Percentiles rank a stretch among this genome's conserved stretches.
These are phyloP conservation scores for Chrysoporthe puriensis DNA, from an alignment of 2,329 filamentous ascomycete genomes.

Conservation along the genomic window DNA sequence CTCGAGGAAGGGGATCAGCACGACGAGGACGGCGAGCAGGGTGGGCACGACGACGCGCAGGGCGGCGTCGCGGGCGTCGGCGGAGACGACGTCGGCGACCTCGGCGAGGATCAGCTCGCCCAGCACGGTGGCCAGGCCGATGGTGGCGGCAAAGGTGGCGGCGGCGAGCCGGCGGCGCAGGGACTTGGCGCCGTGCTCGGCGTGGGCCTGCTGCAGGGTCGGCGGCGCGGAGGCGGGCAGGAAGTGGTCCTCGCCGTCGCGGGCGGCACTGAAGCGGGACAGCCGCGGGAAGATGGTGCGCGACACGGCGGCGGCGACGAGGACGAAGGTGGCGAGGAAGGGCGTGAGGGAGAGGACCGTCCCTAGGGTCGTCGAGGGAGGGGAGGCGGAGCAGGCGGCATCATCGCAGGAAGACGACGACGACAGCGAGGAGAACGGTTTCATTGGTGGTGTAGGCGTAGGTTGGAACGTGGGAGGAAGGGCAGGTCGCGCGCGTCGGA, in stretches of 20 bases:
- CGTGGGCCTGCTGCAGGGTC: slow-evolving; percentile 60
- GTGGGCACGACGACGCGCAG: slow-evolving; percentile 71
- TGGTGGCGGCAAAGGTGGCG: slow-evolving; percentile 73
- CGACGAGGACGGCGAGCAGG: slow-evolving; percentile 72
- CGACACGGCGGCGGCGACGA: slow-evolving; percentile 65
- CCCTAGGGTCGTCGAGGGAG: slow-evolving; percentile 48
- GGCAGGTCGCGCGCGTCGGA: too few species aligned
- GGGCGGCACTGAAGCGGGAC: slow-evolving; percentile 54
- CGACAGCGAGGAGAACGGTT: slow-evolving; percentile 32
- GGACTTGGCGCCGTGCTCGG: slow-evolving; percentile 59
- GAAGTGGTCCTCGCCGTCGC: slow-evolving; percentile 63
- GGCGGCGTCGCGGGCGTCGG: slow-evolving; percentile 67
- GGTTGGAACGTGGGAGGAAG: too few species aligned
- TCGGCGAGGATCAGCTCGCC: slow-evolving; percentile 83
- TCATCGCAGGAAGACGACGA: slow-evolving; percentile 50
- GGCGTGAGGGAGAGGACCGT: slow-evolving; percentile 66
- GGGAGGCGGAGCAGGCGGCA: slow-evolving; percentile 57
- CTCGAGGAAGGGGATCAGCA: slow-evolving; percentile 79
- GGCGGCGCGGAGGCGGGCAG: slow-evolving; percentile 66
- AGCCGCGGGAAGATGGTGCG: slow-evolving; percentile 75
- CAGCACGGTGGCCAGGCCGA: slow-evolving; percentile 76
- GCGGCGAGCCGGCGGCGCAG: slow-evolving; percentile 57
- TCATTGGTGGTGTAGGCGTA: slow-evolving; percentile 9
- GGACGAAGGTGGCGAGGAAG: slow-evolving; percentile 71
- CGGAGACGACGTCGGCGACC: slow-evolving; percentile 75